Percentiles rank a stretch among this genome's conserved stretches.
Conservation (phyloP, 2,329 filamentous ascomycete species). For the Ophiosphaerella herpotricha region DNA sequence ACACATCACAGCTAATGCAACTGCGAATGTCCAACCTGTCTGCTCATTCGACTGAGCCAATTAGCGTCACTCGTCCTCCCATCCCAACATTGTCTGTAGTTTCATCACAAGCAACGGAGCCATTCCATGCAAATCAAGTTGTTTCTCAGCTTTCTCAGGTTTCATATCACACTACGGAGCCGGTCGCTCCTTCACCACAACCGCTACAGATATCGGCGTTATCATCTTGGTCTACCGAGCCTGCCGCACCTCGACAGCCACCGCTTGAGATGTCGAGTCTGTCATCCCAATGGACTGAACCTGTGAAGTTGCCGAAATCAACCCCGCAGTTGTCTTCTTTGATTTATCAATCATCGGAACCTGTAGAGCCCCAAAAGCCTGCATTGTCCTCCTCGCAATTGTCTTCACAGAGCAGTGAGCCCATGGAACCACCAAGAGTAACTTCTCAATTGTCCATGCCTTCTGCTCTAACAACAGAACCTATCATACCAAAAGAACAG, state of each 20-base stretch:
- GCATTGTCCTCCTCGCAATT: constrained; percentile 19
- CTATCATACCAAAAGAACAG: constrained; percentile 24
- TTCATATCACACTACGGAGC: constrained; percentile 22
- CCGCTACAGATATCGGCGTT: constrained; percentile 27
- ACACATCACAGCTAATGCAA: constrained; percentile 9
- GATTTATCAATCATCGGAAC: constrained; percentile 29
- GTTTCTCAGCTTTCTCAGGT: constrained; percentile 18
- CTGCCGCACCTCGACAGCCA: constrained; percentile 15
- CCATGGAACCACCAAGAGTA: constrained; percentile 18
- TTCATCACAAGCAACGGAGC: constrained; percentile 35
- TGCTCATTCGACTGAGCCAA: constrained; percentile 33
- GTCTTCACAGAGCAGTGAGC: constrained; percentile 25
- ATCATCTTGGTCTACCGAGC: constrained; percentile 31
- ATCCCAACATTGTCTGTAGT: constrained; percentile 27
- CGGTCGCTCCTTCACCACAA: constrained; percentile 16
- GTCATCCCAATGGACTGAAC: constrained; percentile 31
- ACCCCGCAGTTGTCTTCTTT: constrained; percentile 12
- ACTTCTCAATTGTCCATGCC: constrained; percentile 23
- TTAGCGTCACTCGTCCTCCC: constrained; percentile 16
- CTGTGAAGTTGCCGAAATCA: constrained; percentile 8
- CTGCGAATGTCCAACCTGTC: constrained; percentile 33
- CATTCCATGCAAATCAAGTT: constrained; percentile 8
- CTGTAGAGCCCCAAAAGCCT: constrained; percentile 18
- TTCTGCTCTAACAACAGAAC: constrained; percentile 30
- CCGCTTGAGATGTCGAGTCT: constrained; percentile 24